Evolutionary conservation across 768 basidiomycete species (phyloP).

Genomic region (Auriscalpium vulgare): DNA sequence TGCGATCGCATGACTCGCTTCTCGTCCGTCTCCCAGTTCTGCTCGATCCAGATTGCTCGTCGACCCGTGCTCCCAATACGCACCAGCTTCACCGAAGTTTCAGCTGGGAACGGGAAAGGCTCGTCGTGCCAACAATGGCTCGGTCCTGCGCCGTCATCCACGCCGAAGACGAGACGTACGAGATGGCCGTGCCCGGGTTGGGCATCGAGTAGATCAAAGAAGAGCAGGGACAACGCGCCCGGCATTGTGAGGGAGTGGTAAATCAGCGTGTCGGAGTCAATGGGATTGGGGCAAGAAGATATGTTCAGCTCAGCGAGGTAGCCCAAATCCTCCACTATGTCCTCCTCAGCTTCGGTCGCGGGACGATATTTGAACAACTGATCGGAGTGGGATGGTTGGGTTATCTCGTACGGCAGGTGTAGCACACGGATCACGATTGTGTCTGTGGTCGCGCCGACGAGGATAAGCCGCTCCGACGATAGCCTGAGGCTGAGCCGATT

Average conservation of each 20-base stretch:
- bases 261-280: background rate
- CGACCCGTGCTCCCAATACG: constrained; percentile 31
- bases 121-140: background rate
- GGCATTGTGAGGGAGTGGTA: background rate
- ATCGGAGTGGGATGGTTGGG: no score
- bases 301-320: background rate
- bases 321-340: background rate
- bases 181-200: background rate
- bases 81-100: constrained; percentile 19
- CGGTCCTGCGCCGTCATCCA: background rate
- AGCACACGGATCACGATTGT: background rate
- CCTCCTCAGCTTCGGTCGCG: background rate
- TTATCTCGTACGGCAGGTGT: background rate
- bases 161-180: background rate
- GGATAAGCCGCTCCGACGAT: background rate
- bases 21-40: constrained; percentile 40
- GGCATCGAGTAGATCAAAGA: constrained; percentile 1
- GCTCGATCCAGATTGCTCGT: constrained; percentile 46
- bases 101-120: constrained; percentile 14
- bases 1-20: constrained; percentile 45
- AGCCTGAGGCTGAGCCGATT: background rate
- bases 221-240: background rate
- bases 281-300: background rate
- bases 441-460: background rate
- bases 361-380: background rate